Conservation (phyloP, 805 yeast species). For the Lachancea cidri region DNA sequence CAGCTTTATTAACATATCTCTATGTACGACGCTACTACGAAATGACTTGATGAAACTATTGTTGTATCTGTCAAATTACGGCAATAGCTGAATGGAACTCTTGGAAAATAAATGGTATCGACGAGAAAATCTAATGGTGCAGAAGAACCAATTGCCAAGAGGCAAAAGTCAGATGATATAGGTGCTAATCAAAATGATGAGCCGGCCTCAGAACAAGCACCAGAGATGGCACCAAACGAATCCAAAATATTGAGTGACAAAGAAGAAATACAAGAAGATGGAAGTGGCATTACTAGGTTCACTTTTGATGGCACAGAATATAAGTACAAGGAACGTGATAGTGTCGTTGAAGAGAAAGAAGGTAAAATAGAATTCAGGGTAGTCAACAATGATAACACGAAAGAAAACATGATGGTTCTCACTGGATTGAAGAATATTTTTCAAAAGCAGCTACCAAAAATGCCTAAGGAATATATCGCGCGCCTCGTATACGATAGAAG, state of each 20-base stretch:
- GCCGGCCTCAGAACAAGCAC: constrained; percentile 11
- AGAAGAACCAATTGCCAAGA: constrained; percentile 17
- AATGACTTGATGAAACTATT: too few species aligned
- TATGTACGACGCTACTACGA: too few species aligned
- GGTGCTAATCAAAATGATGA: constrained; percentile 18
- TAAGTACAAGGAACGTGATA: constrained; percentile 85
- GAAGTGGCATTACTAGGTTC: constrained; percentile 37
- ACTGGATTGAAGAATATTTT: constrained; percentile 95
- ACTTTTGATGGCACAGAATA: constrained; percentile 68
- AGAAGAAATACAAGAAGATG: constrained; percentile 25
- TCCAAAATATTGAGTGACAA: constrained; percentile 22
- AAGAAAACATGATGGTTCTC: constrained; percentile 82
- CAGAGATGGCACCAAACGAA: constrained; percentile 10
- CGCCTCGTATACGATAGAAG: constrained; percentile 90
- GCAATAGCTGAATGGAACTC: too few species aligned
- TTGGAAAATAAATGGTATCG: not conserved
- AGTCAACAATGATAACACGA: constrained; percentile 88
- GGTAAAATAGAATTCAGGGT: constrained; percentile 93
- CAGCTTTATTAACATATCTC: not conserved
- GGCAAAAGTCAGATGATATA: constrained; percentile 18
- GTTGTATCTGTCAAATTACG: too few species aligned
- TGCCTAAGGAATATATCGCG: constrained; percentile 97
- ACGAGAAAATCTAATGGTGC: not conserved
- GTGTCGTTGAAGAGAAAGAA: constrained; percentile 89
- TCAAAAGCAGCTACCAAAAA: constrained; percentile 95